These are phyloP conservation scores for Mycena rebaudengoi DNA, from an alignment of 768 basidiomycete genomes.

Conservation along the genomic window DNA sequence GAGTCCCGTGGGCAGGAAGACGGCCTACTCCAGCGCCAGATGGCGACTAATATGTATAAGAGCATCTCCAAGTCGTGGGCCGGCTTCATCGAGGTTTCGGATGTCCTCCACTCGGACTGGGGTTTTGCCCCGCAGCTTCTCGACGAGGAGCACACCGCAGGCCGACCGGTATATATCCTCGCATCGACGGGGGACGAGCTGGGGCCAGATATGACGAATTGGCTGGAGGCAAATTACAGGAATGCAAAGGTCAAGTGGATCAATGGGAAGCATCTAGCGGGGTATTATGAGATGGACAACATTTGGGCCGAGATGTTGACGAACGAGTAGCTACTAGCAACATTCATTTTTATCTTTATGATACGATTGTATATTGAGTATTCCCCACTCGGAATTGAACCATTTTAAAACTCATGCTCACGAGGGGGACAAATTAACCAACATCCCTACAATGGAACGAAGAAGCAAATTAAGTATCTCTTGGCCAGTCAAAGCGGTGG, in stretches of 20 bases:
- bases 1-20: conserved; percentile 48
- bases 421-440: too few relatives aligned
- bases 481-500: background rate
- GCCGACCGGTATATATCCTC: conserved; percentile 55
- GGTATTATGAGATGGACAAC: conserved; percentile 54
- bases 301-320: conserved; percentile 56
- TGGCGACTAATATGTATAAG: conserved; percentile 51
- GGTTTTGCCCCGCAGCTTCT: conserved; percentile 51
- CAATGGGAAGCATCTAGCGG: conserved; percentile 59
- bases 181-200: conserved; percentile 52
- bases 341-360: too few relatives aligned
- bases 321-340: too few relatives aligned
- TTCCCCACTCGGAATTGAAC: too few relatives aligned
- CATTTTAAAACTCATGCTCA: too few relatives aligned
- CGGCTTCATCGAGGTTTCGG: conserved; percentile 55
- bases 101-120: conserved; percentile 61
- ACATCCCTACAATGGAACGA: too few relatives aligned
- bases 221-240: conserved; percentile 55
- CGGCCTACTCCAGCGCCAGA: conserved; percentile 50
- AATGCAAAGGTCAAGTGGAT: conserved; percentile 51
- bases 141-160: conserved; percentile 52
- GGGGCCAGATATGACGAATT: conserved; percentile 54
- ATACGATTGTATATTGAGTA: too few relatives aligned
- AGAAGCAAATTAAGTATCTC: too few relatives aligned
- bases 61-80: conserved; percentile 62